Evolutionary conservation across 495 filamentous ascomycete genomes (phyloP), one percentile per base, ranked within the genome.

Genomic region (Xylaria longipes): DNA sequence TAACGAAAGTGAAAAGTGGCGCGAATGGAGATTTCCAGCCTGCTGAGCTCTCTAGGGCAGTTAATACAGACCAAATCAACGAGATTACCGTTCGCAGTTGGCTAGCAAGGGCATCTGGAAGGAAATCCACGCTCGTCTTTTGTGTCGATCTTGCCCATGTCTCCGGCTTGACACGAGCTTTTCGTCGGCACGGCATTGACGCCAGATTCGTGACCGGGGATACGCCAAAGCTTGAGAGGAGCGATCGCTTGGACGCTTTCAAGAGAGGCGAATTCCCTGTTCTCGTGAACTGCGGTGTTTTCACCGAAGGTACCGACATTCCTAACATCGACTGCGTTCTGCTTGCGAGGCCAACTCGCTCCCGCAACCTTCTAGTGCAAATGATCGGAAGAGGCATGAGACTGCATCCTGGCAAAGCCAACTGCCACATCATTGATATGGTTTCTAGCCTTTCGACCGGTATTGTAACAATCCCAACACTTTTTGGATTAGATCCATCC

Each of bases 351-450:
- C 96, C 96, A 4, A 99, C 96, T 11, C 89, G 90, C 67, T 98
- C 96, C 20, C 89, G 91, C 27, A 98, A 97, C 73, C 84, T 99
- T 9, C 86, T 99, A 3, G 89, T 97, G 5, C 96, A 99, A 78
- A 99, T 99, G 96, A 97, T 99, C 61, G 96, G 96, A 0, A 89
- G 96, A 71, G 96, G 96, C 0, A 91, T 98, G 87, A 90, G 96
- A 43, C 81, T 97, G 39, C 86, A 91, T 76, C 84, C 91, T 3
- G 92, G 87, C 1, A 99, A 99, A 78, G 79, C 90, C 50, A 89
- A 98, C 75, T 99, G 96, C 74, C 96, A 98, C 79, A 85, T 99
- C 58, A 96, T 99, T 72, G 96, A 99, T 79, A 95, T 99, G 93
- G 96, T 98, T 1, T 89, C 93, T 0, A 91, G 89, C 15, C 83